phyloP scores from a whole-genome alignment of 179 eudicot species.

The Beta lomatogona region DNA sequence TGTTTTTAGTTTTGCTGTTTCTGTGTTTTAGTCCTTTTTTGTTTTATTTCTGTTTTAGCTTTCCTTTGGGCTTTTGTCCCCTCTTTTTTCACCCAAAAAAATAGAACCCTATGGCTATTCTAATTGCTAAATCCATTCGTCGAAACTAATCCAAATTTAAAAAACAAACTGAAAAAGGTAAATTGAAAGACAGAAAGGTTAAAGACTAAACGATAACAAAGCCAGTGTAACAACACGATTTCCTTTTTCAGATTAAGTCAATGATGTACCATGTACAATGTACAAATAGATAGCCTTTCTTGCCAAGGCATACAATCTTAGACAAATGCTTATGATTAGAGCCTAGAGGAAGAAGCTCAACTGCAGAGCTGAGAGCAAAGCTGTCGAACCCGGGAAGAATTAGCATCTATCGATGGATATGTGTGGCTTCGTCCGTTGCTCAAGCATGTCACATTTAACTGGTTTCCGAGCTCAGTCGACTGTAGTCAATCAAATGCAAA shows the following conservation, averaged over 20 bases:
- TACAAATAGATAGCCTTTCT: neutral
- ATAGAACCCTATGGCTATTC: too few species aligned
- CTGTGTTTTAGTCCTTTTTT: too few species aligned
- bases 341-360: constrained; percentile 20
- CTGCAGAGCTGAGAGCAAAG: constrained; percentile 63
- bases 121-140: neutral
- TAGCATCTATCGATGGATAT: constrained; percentile 30
- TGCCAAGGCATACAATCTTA: neutral
- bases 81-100: too few species aligned
- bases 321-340: neutral
- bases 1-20: too few species aligned
- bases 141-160: neutral
- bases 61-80: too few species aligned
- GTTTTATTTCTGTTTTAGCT: too few species aligned
- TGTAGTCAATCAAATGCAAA: constrained; percentile 33
- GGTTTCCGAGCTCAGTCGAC: constrained; percentile 36
- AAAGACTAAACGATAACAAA: too few species aligned
- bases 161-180: neutral
- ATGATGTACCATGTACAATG: neutral
- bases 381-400: constrained; percentile 35
- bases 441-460: constrained; percentile 52
- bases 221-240: neutral
- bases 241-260: neutral
- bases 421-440: constrained; percentile 42
- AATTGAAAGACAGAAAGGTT: neutral